phyloP scores from a whole-genome alignment of 805 yeast species.

The Sugiyamaella boreocaroliniensis region DNA sequence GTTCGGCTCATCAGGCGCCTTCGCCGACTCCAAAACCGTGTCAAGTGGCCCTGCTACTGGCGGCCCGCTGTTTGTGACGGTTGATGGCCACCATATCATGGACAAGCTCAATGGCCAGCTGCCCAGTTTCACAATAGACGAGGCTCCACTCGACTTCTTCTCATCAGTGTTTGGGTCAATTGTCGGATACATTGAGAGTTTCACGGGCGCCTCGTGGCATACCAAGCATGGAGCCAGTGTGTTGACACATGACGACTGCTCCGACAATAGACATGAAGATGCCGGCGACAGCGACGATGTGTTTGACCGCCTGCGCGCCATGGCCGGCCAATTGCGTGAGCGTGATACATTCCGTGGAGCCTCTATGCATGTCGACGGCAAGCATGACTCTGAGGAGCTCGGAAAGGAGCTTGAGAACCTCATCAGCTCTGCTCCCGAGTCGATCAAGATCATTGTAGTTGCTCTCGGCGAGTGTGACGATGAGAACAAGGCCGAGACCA shows the following conservation, averaged over 20 bases:
- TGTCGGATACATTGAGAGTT: no score
- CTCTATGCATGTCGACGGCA: neutral
- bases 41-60: neutral
- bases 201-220: no score
- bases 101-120: constrained; percentile 14
- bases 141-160: constrained; percentile 7
- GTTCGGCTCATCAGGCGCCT: neutral
- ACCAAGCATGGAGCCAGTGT: no score
- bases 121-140: constrained; percentile 17
- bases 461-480: constrained; percentile 9
- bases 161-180: constrained; percentile 6
- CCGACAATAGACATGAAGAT: neutral
- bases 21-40: neutral
- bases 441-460: constrained; percentile 5
- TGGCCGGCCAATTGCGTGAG: neutral
- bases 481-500: neutral
- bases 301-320: neutral
- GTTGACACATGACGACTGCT: neutral
- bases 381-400: neutral
- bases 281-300: neutral
- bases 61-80: constrained; percentile 17
- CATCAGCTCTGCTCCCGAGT: neutral
- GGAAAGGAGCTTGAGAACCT: constrained; percentile 5
- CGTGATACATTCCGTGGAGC: neutral
- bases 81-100: constrained; percentile 14